Conservation (phyloP, 2,329 filamentous ascomycete genomes). For the Dactylonectria estremocensis region DNA sequence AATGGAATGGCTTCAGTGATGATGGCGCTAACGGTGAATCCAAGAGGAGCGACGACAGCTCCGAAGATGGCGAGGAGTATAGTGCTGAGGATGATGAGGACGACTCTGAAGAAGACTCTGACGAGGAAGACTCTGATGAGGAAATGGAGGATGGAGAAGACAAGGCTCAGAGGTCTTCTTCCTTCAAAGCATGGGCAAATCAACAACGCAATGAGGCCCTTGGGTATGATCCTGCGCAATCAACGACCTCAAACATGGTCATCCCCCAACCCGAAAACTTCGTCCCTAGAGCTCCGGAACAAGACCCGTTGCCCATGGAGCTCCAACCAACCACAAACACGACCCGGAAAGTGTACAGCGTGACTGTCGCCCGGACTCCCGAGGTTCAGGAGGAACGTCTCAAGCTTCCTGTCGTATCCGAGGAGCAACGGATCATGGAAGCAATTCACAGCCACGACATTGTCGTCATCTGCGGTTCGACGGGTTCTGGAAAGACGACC, state of each 20-base stretch:
- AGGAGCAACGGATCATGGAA: conserved; percentile 99
- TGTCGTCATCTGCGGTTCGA: conserved; percentile 93
- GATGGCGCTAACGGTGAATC: conserved; percentile 54
- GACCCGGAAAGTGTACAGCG: conserved; percentile 81
- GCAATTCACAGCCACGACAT: conserved; percentile 93
- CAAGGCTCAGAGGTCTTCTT: conserved; percentile 63
- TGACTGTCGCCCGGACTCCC: conserved; percentile 77
- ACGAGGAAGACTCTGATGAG: conserved; percentile 50
- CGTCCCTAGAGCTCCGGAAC: conserved; percentile 75
- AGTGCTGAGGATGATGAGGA: conserved; percentile 36
- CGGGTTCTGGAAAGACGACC: conserved; percentile 97
- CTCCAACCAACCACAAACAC: conserved; percentile 73
- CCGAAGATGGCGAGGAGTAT: conserved; percentile 45
- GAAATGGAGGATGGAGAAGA: conserved; percentile 48
- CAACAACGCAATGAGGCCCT: conserved; percentile 88
- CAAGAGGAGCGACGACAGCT: conserved; percentile 49
- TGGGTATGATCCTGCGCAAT: conserved; percentile 70
- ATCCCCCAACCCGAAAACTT: conserved; percentile 75
- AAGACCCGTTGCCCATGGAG: conserved; percentile 79
- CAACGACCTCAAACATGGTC: conserved; percentile 59
- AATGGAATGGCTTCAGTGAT: conserved; percentile 75
- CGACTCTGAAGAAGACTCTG: conserved; percentile 52
- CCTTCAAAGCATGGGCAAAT: conserved; percentile 95
- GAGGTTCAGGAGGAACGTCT: conserved; percentile 85
- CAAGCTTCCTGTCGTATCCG: conserved; percentile 89